These are phyloP conservation scores for Leishmania tropica DNA, from an alignment of 208 protist species.

Conservation along the genomic window DNA sequence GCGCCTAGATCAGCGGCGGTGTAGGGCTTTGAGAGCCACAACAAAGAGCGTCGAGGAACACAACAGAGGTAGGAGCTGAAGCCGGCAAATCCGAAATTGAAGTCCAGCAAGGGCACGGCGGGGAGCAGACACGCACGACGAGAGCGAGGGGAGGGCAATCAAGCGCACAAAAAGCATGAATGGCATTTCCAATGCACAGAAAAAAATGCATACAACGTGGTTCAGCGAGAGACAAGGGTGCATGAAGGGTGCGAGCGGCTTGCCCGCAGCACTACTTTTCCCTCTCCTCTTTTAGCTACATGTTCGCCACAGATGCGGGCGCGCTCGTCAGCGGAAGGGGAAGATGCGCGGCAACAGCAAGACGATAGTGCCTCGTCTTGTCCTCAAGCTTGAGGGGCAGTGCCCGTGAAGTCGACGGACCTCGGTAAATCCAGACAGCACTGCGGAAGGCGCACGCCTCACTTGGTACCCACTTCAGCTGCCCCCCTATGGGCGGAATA, in stretches of 20 bases:
- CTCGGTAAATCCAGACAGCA: constrained; percentile 31
- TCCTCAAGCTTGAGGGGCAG: constrained; percentile 6
- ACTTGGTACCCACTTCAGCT: constrained; percentile 1
- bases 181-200: not conserved
- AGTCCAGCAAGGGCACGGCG: not conserved
- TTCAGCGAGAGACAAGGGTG: not conserved
- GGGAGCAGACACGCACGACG: not conserved
- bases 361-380: constrained; percentile 3
- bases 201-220: not conserved
- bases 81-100: not conserved
- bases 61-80: not conserved
- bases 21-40: not conserved
- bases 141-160: not conserved
- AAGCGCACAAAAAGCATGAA: not conserved
- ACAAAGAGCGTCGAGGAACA: not conserved
- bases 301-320: not conserved
- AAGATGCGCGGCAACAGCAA: not conserved
- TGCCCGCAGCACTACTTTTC: not conserved
- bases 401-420: constrained; percentile 35
- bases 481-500: not conserved
- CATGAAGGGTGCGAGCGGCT: not conserved
- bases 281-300: not conserved
- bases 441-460: not conserved
- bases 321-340: not conserved
- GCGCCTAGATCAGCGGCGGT: not conserved